These are phyloP conservation scores for Kalmusia sp. DNA, from an alignment of 2,329 filamentous ascomycete species.

Conservation along the genomic window DNA sequence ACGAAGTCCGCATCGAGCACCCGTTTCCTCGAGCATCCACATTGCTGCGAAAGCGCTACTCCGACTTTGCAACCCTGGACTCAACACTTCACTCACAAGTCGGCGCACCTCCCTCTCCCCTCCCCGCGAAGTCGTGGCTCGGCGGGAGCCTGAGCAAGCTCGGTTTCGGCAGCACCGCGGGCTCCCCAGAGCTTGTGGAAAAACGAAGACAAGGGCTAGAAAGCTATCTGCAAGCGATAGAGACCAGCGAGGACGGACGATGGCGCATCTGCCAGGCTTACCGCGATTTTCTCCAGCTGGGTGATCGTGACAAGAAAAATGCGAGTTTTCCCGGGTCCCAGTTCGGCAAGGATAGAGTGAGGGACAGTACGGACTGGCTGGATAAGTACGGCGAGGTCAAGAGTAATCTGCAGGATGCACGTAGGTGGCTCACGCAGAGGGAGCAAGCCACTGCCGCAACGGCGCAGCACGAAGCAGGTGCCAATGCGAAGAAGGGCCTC, in stretches of 20 bases:
- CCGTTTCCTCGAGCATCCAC: slow-evolving; percentile 79
- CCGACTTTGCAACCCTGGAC: slow-evolving; percentile 76
- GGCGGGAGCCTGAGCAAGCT: slow-evolving; percentile 53
- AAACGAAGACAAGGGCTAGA: slow-evolving; percentile 73
- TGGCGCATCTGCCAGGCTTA: slow-evolving; percentile 79
- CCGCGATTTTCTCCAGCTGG: slow-evolving; percentile 74
- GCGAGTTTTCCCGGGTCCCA: slow-evolving; percentile 38
- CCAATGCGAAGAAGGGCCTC: slow-evolving; percentile 76
- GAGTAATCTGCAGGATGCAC: slow-evolving; percentile 70
- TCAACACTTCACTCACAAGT: slow-evolving; percentile 65
- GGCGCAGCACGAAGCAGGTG: slow-evolving; percentile 71
- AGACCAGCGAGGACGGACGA: slow-evolving; percentile 73
- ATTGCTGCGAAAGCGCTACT: slow-evolving; percentile 81
- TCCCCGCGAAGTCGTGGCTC: slow-evolving; percentile 81
- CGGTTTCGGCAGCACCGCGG: slow-evolving; percentile 63
- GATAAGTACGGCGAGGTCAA: slow-evolving; percentile 80
- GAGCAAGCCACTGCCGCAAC: slow-evolving; percentile 68
- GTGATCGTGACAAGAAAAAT: slow-evolving; percentile 28
- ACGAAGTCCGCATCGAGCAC: slow-evolving; percentile 78
- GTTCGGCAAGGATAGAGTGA: slow-evolving; percentile 53
- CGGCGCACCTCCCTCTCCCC: slow-evolving; percentile 69
- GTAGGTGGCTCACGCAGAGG: slow-evolving; percentile 69
- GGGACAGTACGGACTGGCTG: slow-evolving; percentile 68
- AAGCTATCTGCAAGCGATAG: slow-evolving; percentile 74
- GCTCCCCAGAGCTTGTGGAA: slow-evolving; percentile 73